Evolutionary conservation across 495 filamentous ascomycete species (phyloP).

Genomic region (Neurospora sp.): DNA sequence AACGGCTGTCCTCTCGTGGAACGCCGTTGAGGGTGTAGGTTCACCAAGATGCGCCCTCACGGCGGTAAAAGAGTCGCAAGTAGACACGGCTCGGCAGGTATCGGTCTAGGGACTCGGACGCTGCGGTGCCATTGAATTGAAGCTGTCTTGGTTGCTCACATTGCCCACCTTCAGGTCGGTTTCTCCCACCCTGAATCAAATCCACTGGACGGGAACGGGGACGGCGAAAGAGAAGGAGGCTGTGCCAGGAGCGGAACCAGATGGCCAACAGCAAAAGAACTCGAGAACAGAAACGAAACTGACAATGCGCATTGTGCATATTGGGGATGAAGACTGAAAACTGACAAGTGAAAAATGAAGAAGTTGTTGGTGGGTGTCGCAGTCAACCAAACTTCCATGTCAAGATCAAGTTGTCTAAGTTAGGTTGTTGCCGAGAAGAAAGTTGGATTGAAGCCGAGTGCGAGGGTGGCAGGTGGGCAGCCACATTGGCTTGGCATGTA

Average conservation of each 20-base stretch:
- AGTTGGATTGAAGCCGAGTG: not conserved
- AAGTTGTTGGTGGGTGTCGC: not conserved
- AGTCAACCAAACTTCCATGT: not conserved
- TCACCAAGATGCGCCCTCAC: not conserved
- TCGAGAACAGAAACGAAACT: not conserved
- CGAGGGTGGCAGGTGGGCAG: not conserved
- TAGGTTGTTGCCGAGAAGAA: not conserved
- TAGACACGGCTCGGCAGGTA: constrained; percentile 7
- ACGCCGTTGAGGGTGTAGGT: not conserved
- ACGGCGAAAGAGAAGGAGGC: not conserved
- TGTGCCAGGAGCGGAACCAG: not conserved
- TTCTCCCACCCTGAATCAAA: not conserved
- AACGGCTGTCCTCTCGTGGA: not conserved
- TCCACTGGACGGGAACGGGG: not conserved
- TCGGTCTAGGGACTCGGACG: constrained; percentile 2
- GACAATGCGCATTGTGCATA: not conserved
- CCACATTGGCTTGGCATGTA: constrained; percentile 1
- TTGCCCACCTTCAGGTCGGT: not conserved
- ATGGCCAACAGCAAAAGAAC: not conserved
- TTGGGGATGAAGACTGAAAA: not conserved
- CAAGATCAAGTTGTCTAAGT: not conserved
- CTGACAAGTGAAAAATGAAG: not conserved
- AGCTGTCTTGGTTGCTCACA: not conserved
- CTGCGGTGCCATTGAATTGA: not conserved
- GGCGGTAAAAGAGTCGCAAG: not conserved